Conservation (phyloP, 2,329 filamentous ascomycete species). For the Zasmidium citrigriseum region DNA sequence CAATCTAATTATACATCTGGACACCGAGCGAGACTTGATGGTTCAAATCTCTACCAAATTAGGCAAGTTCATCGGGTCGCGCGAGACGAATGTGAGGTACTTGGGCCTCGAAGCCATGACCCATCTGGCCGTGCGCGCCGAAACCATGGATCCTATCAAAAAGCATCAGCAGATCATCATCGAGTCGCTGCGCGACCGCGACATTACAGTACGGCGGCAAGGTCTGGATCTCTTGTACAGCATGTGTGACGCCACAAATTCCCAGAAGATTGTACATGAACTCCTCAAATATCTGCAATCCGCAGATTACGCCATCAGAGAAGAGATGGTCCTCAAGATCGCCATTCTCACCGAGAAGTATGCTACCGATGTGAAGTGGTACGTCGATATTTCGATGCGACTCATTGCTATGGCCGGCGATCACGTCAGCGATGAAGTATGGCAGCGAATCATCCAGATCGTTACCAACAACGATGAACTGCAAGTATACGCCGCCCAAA, state of each 20-base stretch:
- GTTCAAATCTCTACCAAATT: conserved; percentile 89
- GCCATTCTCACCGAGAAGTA: conserved; percentile 98
- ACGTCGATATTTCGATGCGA: conserved; percentile 93
- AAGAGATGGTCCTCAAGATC: conserved; percentile 99
- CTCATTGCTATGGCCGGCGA: conserved; percentile 96
- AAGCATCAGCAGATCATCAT: conserved; percentile 97
- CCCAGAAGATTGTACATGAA: conserved; percentile 88
- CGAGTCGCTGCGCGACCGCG: conserved; percentile 87
- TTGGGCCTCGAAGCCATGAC: conserved; percentile 97
- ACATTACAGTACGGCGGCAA: conserved; percentile 95
- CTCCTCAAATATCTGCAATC: conserved; percentile 92
- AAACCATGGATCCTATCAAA: conserved; percentile 95
- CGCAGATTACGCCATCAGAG: conserved; percentile 94
- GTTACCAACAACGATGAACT: conserved; percentile 99
- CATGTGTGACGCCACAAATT: conserved; percentile 98
- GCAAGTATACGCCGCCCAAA: conserved; percentile 93
- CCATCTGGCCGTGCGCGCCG: conserved; percentile 88
- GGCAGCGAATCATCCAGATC: conserved; percentile 98
- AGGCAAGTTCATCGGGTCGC: conserved; percentile 93
- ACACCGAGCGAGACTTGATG: conserved; percentile 93
- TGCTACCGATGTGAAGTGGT: conserved; percentile 97
- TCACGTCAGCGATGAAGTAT: conserved; percentile 98
- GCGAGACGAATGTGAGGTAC: conserved; percentile 96
- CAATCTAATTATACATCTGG: conserved; percentile 95
- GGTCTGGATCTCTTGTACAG: conserved; percentile 96